Base-by-base conservation (phyloP, 805 yeast genomes). In the Yarrowia osloensis region DNA sequence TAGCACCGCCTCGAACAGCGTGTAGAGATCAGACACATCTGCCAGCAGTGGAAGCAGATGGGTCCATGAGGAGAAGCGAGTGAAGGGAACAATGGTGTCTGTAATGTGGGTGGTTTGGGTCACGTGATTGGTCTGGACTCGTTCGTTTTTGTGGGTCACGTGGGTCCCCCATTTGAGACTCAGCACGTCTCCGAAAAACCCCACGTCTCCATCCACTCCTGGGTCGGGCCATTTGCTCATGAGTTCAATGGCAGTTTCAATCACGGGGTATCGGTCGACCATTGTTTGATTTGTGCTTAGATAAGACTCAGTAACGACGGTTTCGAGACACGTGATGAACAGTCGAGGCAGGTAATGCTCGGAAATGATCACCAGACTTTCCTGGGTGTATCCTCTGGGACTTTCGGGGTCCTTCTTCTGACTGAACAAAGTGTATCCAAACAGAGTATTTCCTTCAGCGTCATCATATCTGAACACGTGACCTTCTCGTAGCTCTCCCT, bases 191-290 rank as follows among this genome's bases (percentile, higher is more conserved):
- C 67, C 67, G 5, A 52, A 42, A 17, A 54, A 28, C 52, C 39
- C 49, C 39, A 55, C 61, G 29, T 66, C 21, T 50, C 65, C 44
- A 40, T 63, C 55, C 52, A 39, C n/a, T 42, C 44, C 66, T 9
- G 70, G 70, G 21, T 68, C 70, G 9, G 73, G 74, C 75, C 75
- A 73, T 15, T 63, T 28, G 9, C 74, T 67, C 6, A 73, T 70
- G 44, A 70, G 68, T 40, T 59, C 62, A 17, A 73, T 63, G 26
- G 74, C 75, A 2, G 71, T 63, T 66, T 73, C 74, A 5, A 73
- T 46, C 12, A 70, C 46, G 3, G 73, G 73, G 39, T 71, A 42
- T 50, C 71, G 70, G 8, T 67, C 65, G 22, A 70, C 73, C 63
- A 71, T 52, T 11, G 70, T 37, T 22, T 29, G 39, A 15, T 39